These are phyloP conservation scores for Taphrina wiesneri DNA, from an alignment of 1,139 yeast genomes.

Conservation along the genomic window DNA sequence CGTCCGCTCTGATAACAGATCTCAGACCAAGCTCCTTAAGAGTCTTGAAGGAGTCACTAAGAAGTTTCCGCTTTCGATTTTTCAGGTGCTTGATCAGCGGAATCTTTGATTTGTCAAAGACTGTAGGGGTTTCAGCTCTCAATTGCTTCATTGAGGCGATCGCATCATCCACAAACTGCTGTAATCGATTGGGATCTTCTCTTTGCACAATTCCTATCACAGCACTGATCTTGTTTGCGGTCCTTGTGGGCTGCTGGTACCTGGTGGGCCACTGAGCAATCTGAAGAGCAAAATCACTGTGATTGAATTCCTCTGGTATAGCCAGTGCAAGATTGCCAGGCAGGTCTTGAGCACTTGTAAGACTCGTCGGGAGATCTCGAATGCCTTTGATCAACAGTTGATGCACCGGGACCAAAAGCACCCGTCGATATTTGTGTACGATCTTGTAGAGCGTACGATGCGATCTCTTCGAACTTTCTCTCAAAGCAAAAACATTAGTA, in stretches of 20 bases:
- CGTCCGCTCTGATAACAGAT: conserved; percentile 63
- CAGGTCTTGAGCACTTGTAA: neutral
- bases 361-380: neutral
- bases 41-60: conserved; percentile 76
- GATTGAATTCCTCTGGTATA: neutral
- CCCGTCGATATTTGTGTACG: conserved; percentile 74
- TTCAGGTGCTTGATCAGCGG: conserved; percentile 64
- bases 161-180: conserved; percentile 14
- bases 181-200: neutral
- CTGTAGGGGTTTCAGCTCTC: conserved; percentile 15
- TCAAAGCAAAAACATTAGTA: conserved; percentile 86
- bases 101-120: conserved; percentile 8
- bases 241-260: neutral
- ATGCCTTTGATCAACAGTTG: conserved; percentile 66
- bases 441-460: conserved; percentile 81
- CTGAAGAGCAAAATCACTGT: neutral
- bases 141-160: conserved; percentile 5
- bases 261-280: neutral
- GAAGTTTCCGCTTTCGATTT: conserved; percentile 71
- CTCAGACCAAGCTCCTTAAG: conserved; percentile 74
- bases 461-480: conserved; percentile 87
- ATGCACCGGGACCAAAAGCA: conserved; percentile 58
- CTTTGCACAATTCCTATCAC: neutral
- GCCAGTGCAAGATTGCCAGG: neutral
- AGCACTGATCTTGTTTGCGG: conserved; percentile 1